Conservation (phyloP, 2,329 filamentous ascomycete genomes). For the Myriosclerotinia scirpicola region DNA sequence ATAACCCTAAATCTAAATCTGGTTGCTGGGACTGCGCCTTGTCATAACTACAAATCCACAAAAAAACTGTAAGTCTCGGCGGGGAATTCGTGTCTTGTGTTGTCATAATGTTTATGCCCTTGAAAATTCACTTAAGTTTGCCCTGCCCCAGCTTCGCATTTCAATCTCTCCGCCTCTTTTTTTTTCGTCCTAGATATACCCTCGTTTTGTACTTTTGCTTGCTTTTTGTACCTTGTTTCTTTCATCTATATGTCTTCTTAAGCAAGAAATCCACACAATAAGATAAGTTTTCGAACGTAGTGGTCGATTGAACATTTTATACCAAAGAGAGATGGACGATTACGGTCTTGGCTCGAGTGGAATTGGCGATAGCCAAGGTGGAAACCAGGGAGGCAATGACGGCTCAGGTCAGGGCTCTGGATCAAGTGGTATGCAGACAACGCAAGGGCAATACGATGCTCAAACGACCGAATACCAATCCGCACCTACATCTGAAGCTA, state of each 20-base stretch:
- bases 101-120: slow-evolving; percentile 4
- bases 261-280: neutral
- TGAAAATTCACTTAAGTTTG: slow-evolving; percentile 21
- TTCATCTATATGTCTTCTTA: neutral
- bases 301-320: neutral
- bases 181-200: neutral
- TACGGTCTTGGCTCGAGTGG: slow-evolving; percentile 4
- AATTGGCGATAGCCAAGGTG: neutral
- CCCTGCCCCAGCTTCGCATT: slow-evolving; percentile 7
- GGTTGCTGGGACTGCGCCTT: slow-evolving; percentile 21
- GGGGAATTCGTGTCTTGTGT: slow-evolving; percentile 12
- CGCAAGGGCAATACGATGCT: slow-evolving; percentile 1
- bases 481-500: slow-evolving; percentile 23
- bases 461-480: slow-evolving; percentile 12
- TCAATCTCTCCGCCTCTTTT: slow-evolving; percentile 4
- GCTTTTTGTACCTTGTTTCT: neutral
- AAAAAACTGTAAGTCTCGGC: slow-evolving; percentile 13
- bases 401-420: neutral
- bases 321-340: neutral
- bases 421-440: neutral
- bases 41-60: slow-evolving; percentile 18
- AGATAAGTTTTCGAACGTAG: neutral
- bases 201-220: slow-evolving; percentile 14
- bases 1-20: slow-evolving; percentile 5
- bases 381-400: neutral